phyloP scores from a whole-genome alignment of 2,329 filamentous ascomycete genomes.

The Cladophialophora psammophila region DNA sequence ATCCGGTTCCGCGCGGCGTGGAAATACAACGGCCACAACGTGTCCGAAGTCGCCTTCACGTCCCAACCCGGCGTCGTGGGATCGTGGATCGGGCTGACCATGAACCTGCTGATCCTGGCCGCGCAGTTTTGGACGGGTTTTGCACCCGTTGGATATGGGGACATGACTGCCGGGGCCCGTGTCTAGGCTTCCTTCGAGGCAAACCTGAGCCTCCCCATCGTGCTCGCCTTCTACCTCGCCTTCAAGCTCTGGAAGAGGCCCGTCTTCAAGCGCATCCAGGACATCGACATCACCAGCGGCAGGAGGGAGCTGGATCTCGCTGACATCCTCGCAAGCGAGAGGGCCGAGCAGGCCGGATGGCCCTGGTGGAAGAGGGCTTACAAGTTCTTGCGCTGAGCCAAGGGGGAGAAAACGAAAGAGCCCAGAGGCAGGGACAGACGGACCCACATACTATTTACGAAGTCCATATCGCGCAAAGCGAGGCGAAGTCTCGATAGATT shows the following conservation, averaged over 20 bases:
- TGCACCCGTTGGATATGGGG: conserved; percentile 69
- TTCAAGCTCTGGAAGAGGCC: conserved; percentile 71
- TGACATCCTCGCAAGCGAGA: conserved; percentile 79
- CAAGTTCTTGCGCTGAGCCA: conserved; percentile 57
- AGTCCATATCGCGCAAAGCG: no score
- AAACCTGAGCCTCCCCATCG: conserved; percentile 66
- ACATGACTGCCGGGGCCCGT: conserved; percentile 60
- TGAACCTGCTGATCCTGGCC: no score
- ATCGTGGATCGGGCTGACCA: conserved; percentile 80
- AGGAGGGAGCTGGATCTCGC: conserved; percentile 71
- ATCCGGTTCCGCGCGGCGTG: conserved; percentile 89
- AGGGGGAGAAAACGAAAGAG: no score
- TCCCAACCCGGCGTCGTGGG: conserved; percentile 80
- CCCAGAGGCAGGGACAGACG: background rate
- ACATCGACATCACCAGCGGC: conserved; percentile 73
- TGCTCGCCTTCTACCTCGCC: conserved; percentile 61
- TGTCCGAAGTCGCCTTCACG: conserved; percentile 79
- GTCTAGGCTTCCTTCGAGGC: conserved; percentile 66
- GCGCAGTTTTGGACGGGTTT: no score
- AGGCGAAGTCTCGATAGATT: no score
- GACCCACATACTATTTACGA: no score
- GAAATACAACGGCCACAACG: conserved; percentile 70
- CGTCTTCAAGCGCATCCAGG: conserved; percentile 63
- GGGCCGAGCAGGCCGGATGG: conserved; percentile 74
- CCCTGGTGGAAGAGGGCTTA: conserved; percentile 78